Evolutionary conservation across 1,284 basidiomycete genomes (phyloP).

Genomic region (Fistulinella cinereoalba): DNA sequence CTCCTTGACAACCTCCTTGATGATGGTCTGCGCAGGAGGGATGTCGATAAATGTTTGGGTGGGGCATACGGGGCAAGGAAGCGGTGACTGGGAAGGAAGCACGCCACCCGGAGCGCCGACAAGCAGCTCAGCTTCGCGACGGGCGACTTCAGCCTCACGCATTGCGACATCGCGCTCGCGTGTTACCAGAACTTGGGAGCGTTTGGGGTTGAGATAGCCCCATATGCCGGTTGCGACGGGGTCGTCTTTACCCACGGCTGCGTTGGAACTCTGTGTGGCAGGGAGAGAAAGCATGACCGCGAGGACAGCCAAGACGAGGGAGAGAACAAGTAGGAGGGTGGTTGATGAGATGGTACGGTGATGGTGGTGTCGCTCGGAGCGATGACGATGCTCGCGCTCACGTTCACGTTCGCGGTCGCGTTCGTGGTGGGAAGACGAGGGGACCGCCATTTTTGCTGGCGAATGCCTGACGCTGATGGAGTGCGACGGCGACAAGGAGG

Average conservation of each 20-base stretch:
- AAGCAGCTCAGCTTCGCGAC: constrained; percentile 77
- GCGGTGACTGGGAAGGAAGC: constrained; percentile 48
- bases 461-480: constrained; percentile 47
- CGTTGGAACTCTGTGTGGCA: constrained; percentile 37
- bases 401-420: constrained; percentile 59
- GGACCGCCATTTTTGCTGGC: constrained; percentile 75
- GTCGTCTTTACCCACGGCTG: constrained; percentile 37
- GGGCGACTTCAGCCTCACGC: constrained; percentile 80
- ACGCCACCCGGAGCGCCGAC: constrained; percentile 78
- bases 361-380: constrained; percentile 65
- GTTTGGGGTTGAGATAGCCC: constrained; percentile 73
- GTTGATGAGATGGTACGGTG: constrained; percentile 85
- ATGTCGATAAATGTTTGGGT: constrained; percentile 50
- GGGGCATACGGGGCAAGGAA: constrained; percentile 56
- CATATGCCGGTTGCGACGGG: constrained; percentile 53
- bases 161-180: constrained; percentile 72
- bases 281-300: constrained; percentile 84
- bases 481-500: constrained; percentile 73
- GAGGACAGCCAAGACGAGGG: constrained; percentile 75
- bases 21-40: constrained; percentile 68
- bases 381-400: constrained; percentile 45
- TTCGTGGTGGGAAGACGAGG: constrained; percentile 75
- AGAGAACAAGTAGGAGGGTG: constrained; percentile 77
- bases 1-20: constrained; percentile 81
- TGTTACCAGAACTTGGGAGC: constrained; percentile 70